Evolutionary conservation across 108 stramenopile genomes (phyloP).

Genomic region (Pseudonitzschia pungens): DNA sequence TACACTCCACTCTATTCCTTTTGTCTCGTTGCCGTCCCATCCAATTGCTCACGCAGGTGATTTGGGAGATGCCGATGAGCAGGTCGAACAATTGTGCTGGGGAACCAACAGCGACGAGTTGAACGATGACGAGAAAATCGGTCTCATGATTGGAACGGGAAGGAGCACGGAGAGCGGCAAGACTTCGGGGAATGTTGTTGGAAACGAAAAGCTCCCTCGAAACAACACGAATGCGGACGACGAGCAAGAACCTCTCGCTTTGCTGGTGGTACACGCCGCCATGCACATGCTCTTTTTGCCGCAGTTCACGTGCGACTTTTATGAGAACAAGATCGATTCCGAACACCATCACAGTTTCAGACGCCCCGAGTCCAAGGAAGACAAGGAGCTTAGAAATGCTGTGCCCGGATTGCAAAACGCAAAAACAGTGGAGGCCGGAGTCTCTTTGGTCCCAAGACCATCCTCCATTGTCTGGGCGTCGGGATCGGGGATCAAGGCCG

Average conservation of each 20-base stretch:
- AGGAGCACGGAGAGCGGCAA: not conserved
- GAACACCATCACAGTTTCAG: conserved; percentile 12
- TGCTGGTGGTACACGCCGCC: conserved; percentile 84
- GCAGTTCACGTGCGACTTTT: conserved; percentile 92
- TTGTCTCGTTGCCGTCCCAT: not conserved
- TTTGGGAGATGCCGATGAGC: conserved; percentile 72
- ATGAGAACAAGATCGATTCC: conserved; percentile 56
- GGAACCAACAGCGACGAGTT: conserved; percentile 46
- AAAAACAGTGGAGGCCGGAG: conserved; percentile 50
- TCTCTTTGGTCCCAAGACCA: conserved; percentile 55
- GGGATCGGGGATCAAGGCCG: conserved; percentile 57
- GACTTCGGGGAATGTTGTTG: conserved; percentile 6
- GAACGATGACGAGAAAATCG: conserved; percentile 54
- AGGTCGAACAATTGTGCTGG: conserved; percentile 85
- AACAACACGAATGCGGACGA: conserved; percentile 43
- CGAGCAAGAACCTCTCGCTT: conserved; percentile 84
- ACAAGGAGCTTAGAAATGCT: conserved; percentile 55
- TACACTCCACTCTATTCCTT: not conserved
- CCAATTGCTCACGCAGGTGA: conserved; percentile 48
- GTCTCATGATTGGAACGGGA: conserved; percentile 47
- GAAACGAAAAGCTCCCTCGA: not conserved
- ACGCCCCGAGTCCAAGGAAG: conserved; percentile 44
- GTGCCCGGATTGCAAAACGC: conserved; percentile 48
- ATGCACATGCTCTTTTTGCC: conserved; percentile 74
- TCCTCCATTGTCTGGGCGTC: conserved; percentile 77